Conservation (phyloP, 1,284 basidiomycete genomes). For the Sporisorium sorghi region DNA sequence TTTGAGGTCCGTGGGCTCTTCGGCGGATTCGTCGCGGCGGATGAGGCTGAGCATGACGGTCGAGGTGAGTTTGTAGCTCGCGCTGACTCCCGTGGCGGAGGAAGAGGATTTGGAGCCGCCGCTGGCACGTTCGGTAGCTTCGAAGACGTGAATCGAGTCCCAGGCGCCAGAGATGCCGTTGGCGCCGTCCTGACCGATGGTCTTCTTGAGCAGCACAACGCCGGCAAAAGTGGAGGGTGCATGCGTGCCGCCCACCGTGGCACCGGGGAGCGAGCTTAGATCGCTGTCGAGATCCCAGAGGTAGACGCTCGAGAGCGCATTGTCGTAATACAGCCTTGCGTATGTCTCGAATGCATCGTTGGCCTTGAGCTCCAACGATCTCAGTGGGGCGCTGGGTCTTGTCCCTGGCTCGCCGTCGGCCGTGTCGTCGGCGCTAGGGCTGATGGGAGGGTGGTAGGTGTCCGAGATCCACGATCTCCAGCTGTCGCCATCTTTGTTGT, state of each 20-base stretch:
- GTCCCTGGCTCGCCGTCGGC: slow-evolving; percentile 73
- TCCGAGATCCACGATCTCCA: slow-evolving; percentile 98
- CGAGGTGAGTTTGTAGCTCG: slow-evolving; percentile 96
- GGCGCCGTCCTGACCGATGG: slow-evolving; percentile 46
- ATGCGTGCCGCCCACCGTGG: slow-evolving; percentile 30
- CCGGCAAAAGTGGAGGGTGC: slow-evolving; percentile 84
- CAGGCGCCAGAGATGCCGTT: slow-evolving; percentile 77
- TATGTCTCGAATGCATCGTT: slow-evolving; percentile 98
- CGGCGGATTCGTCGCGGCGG: slow-evolving; percentile 73
- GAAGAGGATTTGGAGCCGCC: slow-evolving; percentile 24
- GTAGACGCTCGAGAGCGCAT: slow-evolving; percentile 96
- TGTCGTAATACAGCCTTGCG: slow-evolving; percentile 97
- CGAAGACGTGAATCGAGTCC: slow-evolving; percentile 99
- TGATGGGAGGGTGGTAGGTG: slow-evolving; percentile 85
- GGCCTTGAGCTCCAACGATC: slow-evolving; percentile 90
- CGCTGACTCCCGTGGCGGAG: slow-evolving; percentile 76
- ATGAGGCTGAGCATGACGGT: slow-evolving; percentile 96
- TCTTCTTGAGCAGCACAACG: slow-evolving; percentile 94
- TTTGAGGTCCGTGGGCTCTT: slow-evolving; percentile 32
- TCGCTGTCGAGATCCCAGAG: slow-evolving; percentile 94
- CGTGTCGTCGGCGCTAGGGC: slow-evolving; percentile 35
- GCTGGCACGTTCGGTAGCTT: slow-evolving; percentile 79
- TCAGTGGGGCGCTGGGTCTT: slow-evolving; percentile 81
- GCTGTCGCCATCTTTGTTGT: slow-evolving; percentile 95
- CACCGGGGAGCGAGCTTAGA: slow-evolving; percentile 38